Evolutionary conservation across 2,329 filamentous ascomycete genomes (phyloP).

Genomic region (Akanthomyces lecanii): DNA sequence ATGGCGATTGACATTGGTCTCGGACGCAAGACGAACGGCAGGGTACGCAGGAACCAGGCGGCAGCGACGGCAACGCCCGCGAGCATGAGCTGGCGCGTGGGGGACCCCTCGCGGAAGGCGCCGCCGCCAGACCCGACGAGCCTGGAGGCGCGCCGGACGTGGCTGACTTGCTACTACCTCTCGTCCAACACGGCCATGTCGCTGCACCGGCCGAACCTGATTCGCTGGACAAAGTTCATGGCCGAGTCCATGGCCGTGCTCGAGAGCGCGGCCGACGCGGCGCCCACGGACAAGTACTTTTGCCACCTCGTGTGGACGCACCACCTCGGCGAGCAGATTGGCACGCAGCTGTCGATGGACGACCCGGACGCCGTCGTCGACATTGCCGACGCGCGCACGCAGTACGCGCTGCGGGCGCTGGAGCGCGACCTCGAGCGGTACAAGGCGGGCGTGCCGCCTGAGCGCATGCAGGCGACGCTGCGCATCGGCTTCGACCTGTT

Average conservation of each 20-base stretch:
- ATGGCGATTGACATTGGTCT: constrained; percentile 84
- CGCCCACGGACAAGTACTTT: constrained; percentile 53
- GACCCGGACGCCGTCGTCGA: constrained; percentile 52
- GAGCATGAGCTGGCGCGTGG: constrained; percentile 31
- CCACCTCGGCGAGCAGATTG: constrained; percentile 64
- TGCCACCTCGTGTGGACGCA: constrained; percentile 58
- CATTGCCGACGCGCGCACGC: constrained; percentile 59
- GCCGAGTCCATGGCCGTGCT: constrained; percentile 55
- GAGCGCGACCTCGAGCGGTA: constrained; percentile 62
- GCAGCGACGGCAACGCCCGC: neutral
- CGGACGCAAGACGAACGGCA: constrained; percentile 39
- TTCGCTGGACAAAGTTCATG: constrained; percentile 59
- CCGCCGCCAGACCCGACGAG: constrained; percentile 47
- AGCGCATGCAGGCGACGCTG: constrained; percentile 55
- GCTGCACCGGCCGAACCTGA: constrained; percentile 55
- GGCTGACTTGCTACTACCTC: constrained; percentile 57
- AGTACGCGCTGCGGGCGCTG: constrained; percentile 61
- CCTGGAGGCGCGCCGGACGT: constrained; percentile 53
- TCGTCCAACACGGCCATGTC: constrained; percentile 58
- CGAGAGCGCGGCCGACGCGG: constrained; percentile 49
- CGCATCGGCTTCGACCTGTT: constrained; percentile 61
- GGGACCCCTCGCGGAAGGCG: constrained; percentile 38
- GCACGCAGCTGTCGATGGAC: constrained; percentile 62
- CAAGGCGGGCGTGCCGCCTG: constrained; percentile 47
- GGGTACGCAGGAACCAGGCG: constrained; percentile 9